A percentile compares a stretch with the other conserved stretches of the same genome.
These are phyloP conservation scores for Lactarius quietus DNA, from an alignment of 768 basidiomycete species.

Conservation along the genomic window DNA sequence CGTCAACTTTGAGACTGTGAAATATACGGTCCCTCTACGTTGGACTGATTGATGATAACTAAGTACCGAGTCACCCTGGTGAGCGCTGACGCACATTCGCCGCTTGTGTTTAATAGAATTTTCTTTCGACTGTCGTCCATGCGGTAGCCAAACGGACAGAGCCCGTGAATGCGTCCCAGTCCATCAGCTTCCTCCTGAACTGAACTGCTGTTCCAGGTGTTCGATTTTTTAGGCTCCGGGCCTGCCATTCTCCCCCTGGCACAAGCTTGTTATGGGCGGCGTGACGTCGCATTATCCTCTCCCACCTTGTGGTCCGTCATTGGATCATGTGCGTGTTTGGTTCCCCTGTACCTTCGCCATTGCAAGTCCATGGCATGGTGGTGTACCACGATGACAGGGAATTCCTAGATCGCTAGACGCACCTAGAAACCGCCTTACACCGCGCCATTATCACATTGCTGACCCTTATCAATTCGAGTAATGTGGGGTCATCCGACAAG, in stretches of 20 bases:
- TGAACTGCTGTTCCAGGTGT: conserved; percentile 2
- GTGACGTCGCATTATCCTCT: neutral
- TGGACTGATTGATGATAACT: neutral
- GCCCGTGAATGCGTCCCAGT: neutral
- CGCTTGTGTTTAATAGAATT: too few species aligned
- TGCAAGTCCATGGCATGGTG: neutral
- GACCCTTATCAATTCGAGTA: neutral
- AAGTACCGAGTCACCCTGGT: neutral
- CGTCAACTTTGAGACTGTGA: neutral
- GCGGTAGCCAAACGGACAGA: neutral
- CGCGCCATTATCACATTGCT: neutral
- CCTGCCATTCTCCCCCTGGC: conserved; percentile 1
- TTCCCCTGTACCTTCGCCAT: conserved; percentile 1
- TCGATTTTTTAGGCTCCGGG: neutral
- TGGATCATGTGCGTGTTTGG: neutral
- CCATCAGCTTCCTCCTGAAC: neutral
- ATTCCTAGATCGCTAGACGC: neutral
- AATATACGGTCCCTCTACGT: neutral
- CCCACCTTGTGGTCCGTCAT: conserved; percentile 8
- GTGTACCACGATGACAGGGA: neutral
- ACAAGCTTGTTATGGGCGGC: neutral
- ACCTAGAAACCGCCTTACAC: neutral
- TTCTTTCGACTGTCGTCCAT: neutral
- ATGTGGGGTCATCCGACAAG: neutral
- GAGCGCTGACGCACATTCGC: too few species aligned